A percentile compares a stretch with the other conserved stretches of the same genome.
Conservation (phyloP, 2,329 filamentous ascomycete genomes). For the Arthrobotrys entomopaga region DNA sequence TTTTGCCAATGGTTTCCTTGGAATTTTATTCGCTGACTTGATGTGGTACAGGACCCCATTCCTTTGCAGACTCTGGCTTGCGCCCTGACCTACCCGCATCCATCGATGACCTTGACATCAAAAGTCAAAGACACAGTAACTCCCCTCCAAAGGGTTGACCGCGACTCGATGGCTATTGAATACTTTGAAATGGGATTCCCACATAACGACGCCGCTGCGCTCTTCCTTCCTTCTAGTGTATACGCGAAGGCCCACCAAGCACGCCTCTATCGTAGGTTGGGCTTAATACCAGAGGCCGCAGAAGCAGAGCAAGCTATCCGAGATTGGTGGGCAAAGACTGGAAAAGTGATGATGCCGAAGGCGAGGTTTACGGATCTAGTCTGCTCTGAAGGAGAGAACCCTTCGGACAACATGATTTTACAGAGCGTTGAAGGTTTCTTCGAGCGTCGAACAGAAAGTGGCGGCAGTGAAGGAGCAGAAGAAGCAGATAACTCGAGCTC, state of each 20-base stretch:
- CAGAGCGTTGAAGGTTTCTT: slow-evolving; percentile 50
- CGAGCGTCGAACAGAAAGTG: slow-evolving; percentile 33
- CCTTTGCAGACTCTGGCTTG: slow-evolving; percentile 52
- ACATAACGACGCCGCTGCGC: slow-evolving; percentile 21
- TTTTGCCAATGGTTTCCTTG: slow-evolving; percentile 1
- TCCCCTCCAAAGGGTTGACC: slow-evolving; percentile 40
- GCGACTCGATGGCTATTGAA: slow-evolving; percentile 50
- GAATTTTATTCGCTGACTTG: slow-evolving; percentile 24
- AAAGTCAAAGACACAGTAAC: slow-evolving; percentile 44
- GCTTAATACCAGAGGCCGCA: slow-evolving; percentile 28
- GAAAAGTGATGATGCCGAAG: slow-evolving; percentile 42
- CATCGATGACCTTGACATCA: slow-evolving; percentile 37
- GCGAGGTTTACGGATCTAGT: slow-evolving; percentile 44
- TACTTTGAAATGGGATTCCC: slow-evolving; percentile 52
- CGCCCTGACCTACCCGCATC: slow-evolving; percentile 46
- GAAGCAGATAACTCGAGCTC: slow-evolving; percentile 38
- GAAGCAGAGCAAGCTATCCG: slow-evolving; percentile 39
- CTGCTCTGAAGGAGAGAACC: slow-evolving; percentile 39
- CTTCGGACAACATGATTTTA: slow-evolving; percentile 46
- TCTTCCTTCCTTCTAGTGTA: slow-evolving; percentile 46
- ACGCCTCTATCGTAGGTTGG: slow-evolving; percentile 36
- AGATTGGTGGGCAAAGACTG: slow-evolving; percentile 40
- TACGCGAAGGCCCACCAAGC: slow-evolving; percentile 49
- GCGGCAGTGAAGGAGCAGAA: slow-evolving; percentile 26
- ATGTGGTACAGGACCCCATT: slow-evolving; percentile 46